A percentile compares a stretch with the other conserved stretches of the same genome.
Evolutionary conservation across 352 stramenopile genomes (phyloP).

Genomic region (Globisporangium middletonii): DNA sequence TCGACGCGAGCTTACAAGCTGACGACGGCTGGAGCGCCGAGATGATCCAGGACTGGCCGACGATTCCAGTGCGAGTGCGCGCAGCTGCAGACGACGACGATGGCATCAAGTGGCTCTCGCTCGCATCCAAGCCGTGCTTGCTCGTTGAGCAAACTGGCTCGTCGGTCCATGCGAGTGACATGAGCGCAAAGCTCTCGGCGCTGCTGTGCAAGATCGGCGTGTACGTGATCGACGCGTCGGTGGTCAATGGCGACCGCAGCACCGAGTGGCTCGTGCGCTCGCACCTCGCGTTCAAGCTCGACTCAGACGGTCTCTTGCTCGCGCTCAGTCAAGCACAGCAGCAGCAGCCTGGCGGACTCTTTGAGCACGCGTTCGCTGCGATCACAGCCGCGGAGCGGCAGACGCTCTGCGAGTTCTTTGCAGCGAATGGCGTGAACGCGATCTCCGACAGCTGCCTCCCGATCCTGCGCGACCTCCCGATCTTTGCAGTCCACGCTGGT

Average conservation of each 20-base stretch:
- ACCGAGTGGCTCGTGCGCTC: slow-evolving; percentile 34
- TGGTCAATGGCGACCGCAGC: slow-evolving; percentile 33
- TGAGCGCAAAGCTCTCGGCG: slow-evolving; percentile 3
- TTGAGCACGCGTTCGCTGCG: slow-evolving; percentile 32
- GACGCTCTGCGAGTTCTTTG: slow-evolving; percentile 39
- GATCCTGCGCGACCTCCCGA: slow-evolving; percentile 40
- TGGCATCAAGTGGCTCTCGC: slow-evolving; percentile 25
- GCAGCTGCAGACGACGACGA: slow-evolving; percentile 1
- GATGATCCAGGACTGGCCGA: slow-evolving; percentile 32
- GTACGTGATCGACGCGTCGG: slow-evolving; percentile 33
- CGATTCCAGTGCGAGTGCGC: slow-evolving; percentile 26
- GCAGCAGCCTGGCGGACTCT: slow-evolving; percentile 21
- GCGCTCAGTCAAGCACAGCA: slow-evolving; percentile 28
- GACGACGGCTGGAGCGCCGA: slow-evolving; percentile 17
- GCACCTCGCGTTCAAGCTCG: slow-evolving; percentile 37
- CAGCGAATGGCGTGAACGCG: slow-evolving; percentile 23
- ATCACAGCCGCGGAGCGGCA: slow-evolving; percentile 21
- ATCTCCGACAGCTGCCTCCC: slow-evolving; percentile 29
- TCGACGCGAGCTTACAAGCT: slow-evolving; percentile 28
- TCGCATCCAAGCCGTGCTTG: slow-evolving; percentile 25
- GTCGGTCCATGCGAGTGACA: neutral
- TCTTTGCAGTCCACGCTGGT: slow-evolving; percentile 35
- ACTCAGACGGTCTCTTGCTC: slow-evolving; percentile 37
- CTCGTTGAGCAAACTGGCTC: slow-evolving; percentile 20
- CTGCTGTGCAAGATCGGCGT: slow-evolving; percentile 37